These are phyloP conservation scores for Auriscalpium orientale DNA, from an alignment of 768 basidiomycete genomes.

Conservation along the genomic window DNA sequence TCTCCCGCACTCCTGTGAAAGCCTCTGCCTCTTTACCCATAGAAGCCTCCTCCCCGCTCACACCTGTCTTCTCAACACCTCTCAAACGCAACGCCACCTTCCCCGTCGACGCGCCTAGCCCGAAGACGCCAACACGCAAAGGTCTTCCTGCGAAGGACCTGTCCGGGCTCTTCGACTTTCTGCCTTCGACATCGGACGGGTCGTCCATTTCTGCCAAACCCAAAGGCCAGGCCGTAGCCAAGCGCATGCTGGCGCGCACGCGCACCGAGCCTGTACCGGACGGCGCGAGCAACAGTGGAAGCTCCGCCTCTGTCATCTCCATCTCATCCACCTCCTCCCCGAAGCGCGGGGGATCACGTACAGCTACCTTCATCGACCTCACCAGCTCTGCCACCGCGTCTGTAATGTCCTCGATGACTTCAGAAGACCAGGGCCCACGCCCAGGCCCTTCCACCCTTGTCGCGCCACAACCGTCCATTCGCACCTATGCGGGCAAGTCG, in stretches of 20 bases:
- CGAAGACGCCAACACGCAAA: background rate
- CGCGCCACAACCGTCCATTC: conserved; percentile 30
- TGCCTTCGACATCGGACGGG: conserved; percentile 14
- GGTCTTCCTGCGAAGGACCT: conserved; percentile 31
- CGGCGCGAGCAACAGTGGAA: conserved; percentile 25
- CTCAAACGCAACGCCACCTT: conserved; percentile 1
- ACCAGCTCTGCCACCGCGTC: background rate
- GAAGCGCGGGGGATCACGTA: conserved; percentile 9
- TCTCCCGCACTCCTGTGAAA: conserved; percentile 14
- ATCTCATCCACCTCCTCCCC: conserved; percentile 12
- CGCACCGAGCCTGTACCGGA: conserved; percentile 47
- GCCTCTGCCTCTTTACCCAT: conserved; percentile 1
- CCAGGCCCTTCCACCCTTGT: conserved; percentile 8
- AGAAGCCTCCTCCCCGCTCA: conserved; percentile 7
- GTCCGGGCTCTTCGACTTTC: conserved; percentile 37
- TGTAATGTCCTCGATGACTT: conserved; percentile 14
- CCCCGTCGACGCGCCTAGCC: conserved; percentile 1
- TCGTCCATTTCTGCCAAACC: background rate
- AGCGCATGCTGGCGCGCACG: conserved; percentile 67
- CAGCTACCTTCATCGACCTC: conserved; percentile 16
- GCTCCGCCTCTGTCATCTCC: conserved; percentile 17
- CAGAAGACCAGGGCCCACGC: conserved; percentile 8
- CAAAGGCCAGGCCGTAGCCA: conserved; percentile 35
- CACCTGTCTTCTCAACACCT: conserved; percentile 4
- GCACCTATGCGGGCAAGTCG: conserved; percentile 69